phyloP scores from a whole-genome alignment of 306 rosid species.

The Prunus salicina region DNA sequence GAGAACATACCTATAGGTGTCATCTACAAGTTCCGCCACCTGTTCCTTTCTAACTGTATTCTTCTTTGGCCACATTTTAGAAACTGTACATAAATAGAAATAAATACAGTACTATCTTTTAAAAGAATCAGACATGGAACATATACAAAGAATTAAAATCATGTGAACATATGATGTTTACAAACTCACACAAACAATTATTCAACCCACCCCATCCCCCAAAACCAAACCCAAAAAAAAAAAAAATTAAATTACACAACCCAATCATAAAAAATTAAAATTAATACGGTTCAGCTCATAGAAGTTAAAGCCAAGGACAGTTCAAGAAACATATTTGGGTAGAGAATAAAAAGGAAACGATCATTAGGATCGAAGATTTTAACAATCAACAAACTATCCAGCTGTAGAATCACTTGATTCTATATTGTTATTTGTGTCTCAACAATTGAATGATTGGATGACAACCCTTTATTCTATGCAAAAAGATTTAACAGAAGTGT shows the following conservation, averaged over 20 bases:
- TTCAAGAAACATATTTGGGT: neutral
- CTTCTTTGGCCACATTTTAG: constrained; percentile 75
- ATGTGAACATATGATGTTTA: neutral
- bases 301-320: neutral
- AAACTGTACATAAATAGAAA: constrained; percentile 41
- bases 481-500: neutral
- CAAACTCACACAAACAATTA: neutral
- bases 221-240: neutral
- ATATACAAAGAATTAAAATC: neutral
- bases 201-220: neutral
- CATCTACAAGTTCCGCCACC: constrained; percentile 91
- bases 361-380: neutral
- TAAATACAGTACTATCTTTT: constrained; percentile 1
- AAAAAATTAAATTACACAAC: neutral
- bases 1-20: constrained; percentile 79
- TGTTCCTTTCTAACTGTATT: constrained; percentile 79
- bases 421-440: neutral
- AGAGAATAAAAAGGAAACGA: neutral
- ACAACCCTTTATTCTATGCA: neutral
- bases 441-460: neutral
- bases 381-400: neutral
- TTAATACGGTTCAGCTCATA: neutral
- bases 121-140: constrained; percentile 1
- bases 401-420: neutral
- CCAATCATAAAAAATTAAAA: neutral